Percentiles rank a stretch among this genome's conserved stretches.
These are phyloP conservation scores for Cenchrus americanus DNA, from an alignment of 176 grass and related monocot genomes.

Conservation along the genomic window DNA sequence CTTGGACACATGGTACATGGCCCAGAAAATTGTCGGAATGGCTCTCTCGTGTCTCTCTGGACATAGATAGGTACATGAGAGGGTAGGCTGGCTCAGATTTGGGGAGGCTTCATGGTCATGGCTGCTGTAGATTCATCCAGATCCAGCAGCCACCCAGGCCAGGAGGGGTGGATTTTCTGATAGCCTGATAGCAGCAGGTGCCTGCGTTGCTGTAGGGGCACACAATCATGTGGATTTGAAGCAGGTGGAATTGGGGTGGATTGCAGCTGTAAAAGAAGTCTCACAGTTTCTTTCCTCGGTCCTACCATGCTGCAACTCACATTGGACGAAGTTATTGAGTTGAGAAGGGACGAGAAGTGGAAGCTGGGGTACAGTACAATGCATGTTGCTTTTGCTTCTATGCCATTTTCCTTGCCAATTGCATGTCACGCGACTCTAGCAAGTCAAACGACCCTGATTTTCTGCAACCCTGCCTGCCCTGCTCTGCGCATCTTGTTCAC, in stretches of 20 bases:
- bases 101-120: neutral
- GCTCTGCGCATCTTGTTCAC: neutral
- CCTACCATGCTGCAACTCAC: too few species aligned
- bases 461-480: neutral
- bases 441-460: constrained; percentile 6
- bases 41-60: neutral
- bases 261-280: neutral
- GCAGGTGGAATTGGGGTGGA: neutral
- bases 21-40: neutral
- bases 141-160: too few species aligned
- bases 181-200: neutral
- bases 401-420: too few species aligned
- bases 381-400: too few species aligned
- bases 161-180: too few species aligned
- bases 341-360: too few species aligned
- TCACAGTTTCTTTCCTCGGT: too few species aligned
- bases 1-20: neutral
- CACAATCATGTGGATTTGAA: constrained; percentile 5
- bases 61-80: neutral
- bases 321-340: too few species aligned
- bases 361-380: too few species aligned
- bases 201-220: neutral
- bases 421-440: too few species aligned
- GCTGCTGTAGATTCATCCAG: too few species aligned
- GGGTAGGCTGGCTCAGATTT: neutral